Percentiles rank a stretch among this genome's conserved stretches.
These are phyloP conservation scores for Sphaerulina vaccinii DNA, from an alignment of 2,329 filamentous ascomycete genomes.

Conservation along the genomic window DNA sequence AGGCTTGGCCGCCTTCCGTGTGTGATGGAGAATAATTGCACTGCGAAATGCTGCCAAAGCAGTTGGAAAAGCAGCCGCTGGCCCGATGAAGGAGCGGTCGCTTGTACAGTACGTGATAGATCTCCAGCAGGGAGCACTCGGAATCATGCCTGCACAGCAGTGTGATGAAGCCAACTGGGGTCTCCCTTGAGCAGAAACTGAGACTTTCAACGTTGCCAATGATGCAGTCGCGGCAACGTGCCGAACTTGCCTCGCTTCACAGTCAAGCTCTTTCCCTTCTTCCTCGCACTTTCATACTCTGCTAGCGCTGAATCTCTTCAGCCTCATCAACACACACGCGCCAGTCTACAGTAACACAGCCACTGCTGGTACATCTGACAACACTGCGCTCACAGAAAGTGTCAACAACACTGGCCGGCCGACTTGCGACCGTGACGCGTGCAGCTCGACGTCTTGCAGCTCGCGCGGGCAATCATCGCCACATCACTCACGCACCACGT, in stretches of 20 bases:
- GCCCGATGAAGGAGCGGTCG: neutral
- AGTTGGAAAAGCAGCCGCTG: constrained; percentile 4
- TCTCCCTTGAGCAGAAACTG: neutral
- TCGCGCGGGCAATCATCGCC: constrained; percentile 9
- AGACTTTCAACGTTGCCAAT: neutral
- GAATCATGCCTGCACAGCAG: neutral
- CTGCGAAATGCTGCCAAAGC: neutral
- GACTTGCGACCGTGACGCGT: neutral
- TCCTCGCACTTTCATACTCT: constrained; percentile 9
- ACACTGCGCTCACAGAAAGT: constrained; percentile 3
- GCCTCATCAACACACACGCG: neutral
- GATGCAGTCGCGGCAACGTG: neutral
- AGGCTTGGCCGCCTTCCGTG: constrained; percentile 23
- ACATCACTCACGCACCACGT: constrained; percentile 1
- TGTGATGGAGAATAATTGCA: constrained; percentile 1
- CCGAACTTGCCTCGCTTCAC: constrained; percentile 14
- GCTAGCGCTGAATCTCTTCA: constrained; percentile 20
- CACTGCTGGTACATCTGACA: constrained; percentile 1
- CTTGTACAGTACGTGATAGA: neutral
- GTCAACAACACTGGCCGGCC: neutral
- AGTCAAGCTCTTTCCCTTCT: constrained; percentile 9
- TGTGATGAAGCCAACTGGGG: neutral
- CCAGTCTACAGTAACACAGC: neutral
- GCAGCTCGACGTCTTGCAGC: neutral
- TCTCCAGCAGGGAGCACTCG: neutral